Evolutionary conservation across 140 eudicot genomes (phyloP), one percentile per base, ranked within the genome.

Genomic region (Stevia rebaudiana): DNA sequence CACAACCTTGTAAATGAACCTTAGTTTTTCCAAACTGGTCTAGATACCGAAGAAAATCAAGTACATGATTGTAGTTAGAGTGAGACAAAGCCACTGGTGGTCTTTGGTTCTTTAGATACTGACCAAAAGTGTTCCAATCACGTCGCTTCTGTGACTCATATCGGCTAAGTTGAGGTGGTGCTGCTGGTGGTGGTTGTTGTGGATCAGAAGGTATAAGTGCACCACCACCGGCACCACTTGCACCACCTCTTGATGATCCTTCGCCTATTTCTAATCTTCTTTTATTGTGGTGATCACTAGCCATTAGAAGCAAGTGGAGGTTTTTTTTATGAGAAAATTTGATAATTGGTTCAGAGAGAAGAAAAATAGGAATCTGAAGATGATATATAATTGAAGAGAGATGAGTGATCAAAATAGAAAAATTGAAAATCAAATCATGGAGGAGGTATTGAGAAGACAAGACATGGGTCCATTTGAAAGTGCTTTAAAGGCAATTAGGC

Each of bases 101-200:
- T 64, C 91, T 71, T 51, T 86, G 97, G 61, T 86, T 89, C 75
- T 78, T 76, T 43, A 89, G 39, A 73, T 89, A 89, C 73, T 89
- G 97, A 4, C 97, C 84, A 17, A 89, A 89, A 39, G 97, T 89
- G 82, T 89, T 89, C 97, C 97, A 89, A 68, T 89, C 97, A 1
- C 97, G 90, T 3, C 97, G 80, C 25, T 89, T 89, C 21, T 89
- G 97, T 0, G 95, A 79, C 79, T 86, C 97, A 30, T 89, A 89
- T 10, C 97, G 83, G 75, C 97, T 89, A 23, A 78, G 74, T 6
- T 74, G 67, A 10, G 73, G 71, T 2, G 56, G 60, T n/a, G n/a
- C n/a, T 18, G 74, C 43, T 25, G 70, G 66, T 0, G 75, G 72
- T 28, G 59, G 69, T 40, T 54, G 73, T 12, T 9, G 80, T 2